Evolutionary conservation across 2,329 filamentous ascomycete genomes (phyloP), one percentile per base, ranked within the genome.

Genomic region (Colletotrichum spaethianum): DNA sequence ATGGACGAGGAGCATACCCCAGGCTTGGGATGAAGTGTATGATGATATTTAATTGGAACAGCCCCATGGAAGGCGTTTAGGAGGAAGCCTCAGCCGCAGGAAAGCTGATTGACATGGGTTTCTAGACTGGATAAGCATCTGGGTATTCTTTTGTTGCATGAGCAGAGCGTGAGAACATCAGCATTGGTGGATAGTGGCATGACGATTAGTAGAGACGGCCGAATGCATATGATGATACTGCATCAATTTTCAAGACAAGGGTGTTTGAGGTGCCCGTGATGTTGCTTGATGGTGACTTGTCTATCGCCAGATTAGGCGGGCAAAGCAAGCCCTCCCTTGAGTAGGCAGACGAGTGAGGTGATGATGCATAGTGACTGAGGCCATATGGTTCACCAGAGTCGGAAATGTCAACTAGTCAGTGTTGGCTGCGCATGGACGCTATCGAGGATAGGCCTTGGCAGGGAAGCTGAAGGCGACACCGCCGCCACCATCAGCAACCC

Each of bases 181-280:
- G 63, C 63, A 70, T 70, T 70, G 65, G 36, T 38, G 18, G 28
- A 36, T 38, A 69, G 64, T 46, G 42, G 64, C 65, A 69, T 53
- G 46, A 63, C 59, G 69, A 63, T 52, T 38, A 55, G 52, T 59
- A 63, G 65, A 55, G 38, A 72, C 70, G 65, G 70, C 70, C 59
- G 65, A 50, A 64, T 9, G 64, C 36, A 63, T 8, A 50, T 59
- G 16, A 72, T 33, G 46, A 69, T 38, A 46, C 26, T n/a, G 63
- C 42, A 62, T 44, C 23, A 48, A 42, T 18, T 36, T 42, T 14
- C 20, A 46, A 53, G 6, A 53, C 50, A 23, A 42, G 38, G 3
- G 8, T 4, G 44, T 2, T 44, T 18, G 9, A 14, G 8, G 18
- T 53, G n/a, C 28, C 16, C 12, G 28, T 48, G 53, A 53, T 56